Base-by-base conservation (phyloP, 139 green algal genomes). In the Asterochloris sp. region DNA sequence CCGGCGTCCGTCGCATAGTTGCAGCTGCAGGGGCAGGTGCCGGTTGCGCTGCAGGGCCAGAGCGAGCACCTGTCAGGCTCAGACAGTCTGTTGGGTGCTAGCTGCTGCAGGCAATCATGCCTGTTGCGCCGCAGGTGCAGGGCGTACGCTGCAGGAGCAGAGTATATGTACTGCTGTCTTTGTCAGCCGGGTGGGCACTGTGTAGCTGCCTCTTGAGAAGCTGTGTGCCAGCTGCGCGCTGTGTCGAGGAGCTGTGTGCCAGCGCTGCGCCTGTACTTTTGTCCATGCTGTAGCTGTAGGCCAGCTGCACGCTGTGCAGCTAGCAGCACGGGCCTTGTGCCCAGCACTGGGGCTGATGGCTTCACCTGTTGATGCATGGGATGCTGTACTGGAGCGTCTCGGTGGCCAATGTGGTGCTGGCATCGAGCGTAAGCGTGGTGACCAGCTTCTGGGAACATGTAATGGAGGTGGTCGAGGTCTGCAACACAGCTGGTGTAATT, bases 21-120 rank as follows among this genome's bases (percentile, higher is more conserved):
- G 88, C 94, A 97, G 47, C 73, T 85, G 86, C 94, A 97, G 28
- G 94, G 94, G 82, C 94, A 97, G 24, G 63, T 17, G 13, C 87
- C 89, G 8, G 78, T 85, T 0, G 89, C 54, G 73, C 89, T 94
- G 87, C 83, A 82, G n/a, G 14, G 23, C 10, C 15, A 12, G 66
- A 66, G 64, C 27, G 13, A 38, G 24, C 17, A 24, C 63, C 76
- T 79, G 47, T 16, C 1, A 62, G 47, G 26, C 21, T 29, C 0
- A 16, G 16, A n/a, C 64, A 76, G 47, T 17, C 54, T 75, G 15
- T 68, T 62, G 15, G 4, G 62, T 24, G 28, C 75, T 27, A 27
- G 24, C 14, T 19, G 21, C 74, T 64, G 64, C 21, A 63, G 21
- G 27, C 27, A 66, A 14, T 38, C 26, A 69, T 47, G 21, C 54